Evolutionary conservation across 2,329 filamentous ascomycete genomes (phyloP).

Genomic region (Lojkania enalia): DNA sequence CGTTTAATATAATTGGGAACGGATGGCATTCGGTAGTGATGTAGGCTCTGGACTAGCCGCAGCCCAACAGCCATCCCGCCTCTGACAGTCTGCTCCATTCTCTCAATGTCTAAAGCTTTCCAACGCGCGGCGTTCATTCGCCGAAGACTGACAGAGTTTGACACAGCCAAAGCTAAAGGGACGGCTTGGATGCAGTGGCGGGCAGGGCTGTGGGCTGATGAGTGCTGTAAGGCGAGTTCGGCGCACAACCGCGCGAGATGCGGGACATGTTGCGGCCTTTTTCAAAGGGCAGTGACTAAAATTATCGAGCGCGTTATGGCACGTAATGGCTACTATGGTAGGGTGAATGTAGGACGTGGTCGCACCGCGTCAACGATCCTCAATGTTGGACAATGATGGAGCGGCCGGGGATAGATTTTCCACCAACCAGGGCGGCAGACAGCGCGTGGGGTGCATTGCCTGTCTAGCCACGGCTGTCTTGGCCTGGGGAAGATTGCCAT

Average conservation of each 20-base stretch:
- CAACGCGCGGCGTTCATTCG: conserved; percentile 32
- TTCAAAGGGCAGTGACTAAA: conserved; percentile 42
- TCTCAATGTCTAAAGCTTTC: conserved; percentile 26
- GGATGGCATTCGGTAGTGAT: conserved; percentile 38
- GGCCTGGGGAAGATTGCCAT: conserved; percentile 35
- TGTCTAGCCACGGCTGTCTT: conserved; percentile 23
- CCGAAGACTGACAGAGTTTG: conserved; percentile 16
- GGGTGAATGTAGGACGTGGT: conserved; percentile 31
- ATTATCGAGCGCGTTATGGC: conserved; percentile 27
- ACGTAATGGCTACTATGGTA: conserved; percentile 22
- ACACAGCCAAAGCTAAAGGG: conserved; percentile 25
- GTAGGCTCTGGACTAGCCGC: conserved; percentile 35
- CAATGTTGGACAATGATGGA: conserved; percentile 13
- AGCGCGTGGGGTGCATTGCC: conserved; percentile 33
- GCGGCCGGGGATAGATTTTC: conserved; percentile 27
- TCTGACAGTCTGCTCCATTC: conserved; percentile 25
- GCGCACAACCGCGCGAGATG: conserved; percentile 38
- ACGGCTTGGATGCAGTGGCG: conserved; percentile 16
- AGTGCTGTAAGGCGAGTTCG: conserved; percentile 22
- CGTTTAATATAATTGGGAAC: conserved; percentile 44
- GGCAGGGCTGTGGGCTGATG: conserved; percentile 30
- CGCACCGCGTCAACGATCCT: conserved; percentile 22
- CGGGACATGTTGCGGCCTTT: conserved; percentile 39
- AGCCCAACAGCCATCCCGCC: conserved; percentile 39
- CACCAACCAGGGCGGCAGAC: conserved; percentile 28